A percentile compares a stretch with the other conserved stretches of the same genome.
phyloP scores from a whole-genome alignment of 108 stramenopile species.

The Epipyxis sp. region DNA sequence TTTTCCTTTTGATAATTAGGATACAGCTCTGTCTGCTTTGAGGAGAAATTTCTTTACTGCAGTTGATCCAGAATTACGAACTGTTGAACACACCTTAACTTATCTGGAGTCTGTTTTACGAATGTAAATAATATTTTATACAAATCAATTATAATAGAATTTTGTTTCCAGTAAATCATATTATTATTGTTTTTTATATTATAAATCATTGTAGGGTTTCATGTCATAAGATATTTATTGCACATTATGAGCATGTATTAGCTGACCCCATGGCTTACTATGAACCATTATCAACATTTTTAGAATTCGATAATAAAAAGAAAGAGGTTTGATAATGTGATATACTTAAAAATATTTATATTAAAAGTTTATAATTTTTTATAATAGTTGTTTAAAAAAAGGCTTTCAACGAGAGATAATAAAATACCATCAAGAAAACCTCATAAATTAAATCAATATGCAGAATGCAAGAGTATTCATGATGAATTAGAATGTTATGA shows the following conservation, averaged over 20 bases:
- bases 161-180: neutral
- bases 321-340: neutral
- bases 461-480: slow-evolving; percentile 22
- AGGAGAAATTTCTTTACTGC: neutral
- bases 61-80: neutral
- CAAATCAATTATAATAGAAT: neutral
- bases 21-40: slow-evolving; percentile 12
- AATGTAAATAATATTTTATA: neutral
- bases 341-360: neutral
- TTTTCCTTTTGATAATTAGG: neutral
- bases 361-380: neutral
- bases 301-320: slow-evolving; percentile 1
- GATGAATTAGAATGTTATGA: slow-evolving; percentile 10
- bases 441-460: slow-evolving; percentile 3
- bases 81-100: slow-evolving; percentile 26
- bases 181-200: neutral
- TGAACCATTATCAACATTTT: slow-evolving; percentile 10
- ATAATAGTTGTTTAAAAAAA: neutral
- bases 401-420: neutral
- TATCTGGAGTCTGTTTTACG: neutral
- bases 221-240: slow-evolving; percentile 27
- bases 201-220: slow-evolving; percentile 16
- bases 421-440: neutral
- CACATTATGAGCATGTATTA: slow-evolving; percentile 18
- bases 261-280: neutral